phyloP scores from a whole-genome alignment of 352 stramenopile genomes.

The Paralagenidium karlingii region DNA sequence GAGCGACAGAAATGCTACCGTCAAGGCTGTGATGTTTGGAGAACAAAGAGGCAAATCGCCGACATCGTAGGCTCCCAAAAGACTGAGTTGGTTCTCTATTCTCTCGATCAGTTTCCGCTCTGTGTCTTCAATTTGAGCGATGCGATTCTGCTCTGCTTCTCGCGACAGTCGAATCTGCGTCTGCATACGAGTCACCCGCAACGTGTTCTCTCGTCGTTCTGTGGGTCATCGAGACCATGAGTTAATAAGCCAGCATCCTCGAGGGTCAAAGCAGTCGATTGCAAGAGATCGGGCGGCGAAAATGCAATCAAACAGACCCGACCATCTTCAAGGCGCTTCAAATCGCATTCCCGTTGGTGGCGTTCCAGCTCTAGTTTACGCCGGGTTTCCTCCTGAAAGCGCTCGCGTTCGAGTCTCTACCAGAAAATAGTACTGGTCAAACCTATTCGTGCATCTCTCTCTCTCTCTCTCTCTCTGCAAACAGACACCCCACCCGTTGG shows the following conservation, averaged over 20 bases:
- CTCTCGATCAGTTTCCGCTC: conserved; percentile 14
- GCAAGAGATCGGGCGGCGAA: no score
- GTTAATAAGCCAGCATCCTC: no score
- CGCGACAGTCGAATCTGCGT: conserved; percentile 12
- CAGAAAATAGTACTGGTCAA: no score
- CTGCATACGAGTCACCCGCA: no score
- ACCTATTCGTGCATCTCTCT: no score
- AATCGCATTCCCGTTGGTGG: conserved; percentile 25
- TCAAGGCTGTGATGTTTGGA: conserved; percentile 16
- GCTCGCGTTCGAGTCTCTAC: conserved; percentile 67
- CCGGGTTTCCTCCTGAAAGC: conserved; percentile 35
- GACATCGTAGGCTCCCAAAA: conserved; percentile 35
- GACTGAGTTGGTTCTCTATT: conserved; percentile 31
- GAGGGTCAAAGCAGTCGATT: no score
- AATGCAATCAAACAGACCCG: no score
- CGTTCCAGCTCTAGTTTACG: conserved; percentile 27
- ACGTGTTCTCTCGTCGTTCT: no score
- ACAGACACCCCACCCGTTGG: no score
- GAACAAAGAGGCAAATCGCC: no score
- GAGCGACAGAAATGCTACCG: background rate
- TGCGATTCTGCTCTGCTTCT: conserved; percentile 17
- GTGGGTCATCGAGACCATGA: no score
- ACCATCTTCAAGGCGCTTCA: conserved; percentile 32
- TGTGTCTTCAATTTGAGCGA: conserved; percentile 22
- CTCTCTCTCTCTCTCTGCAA: no score